These are phyloP conservation scores for Metarhizium rileyi DNA, from an alignment of 2,329 filamentous ascomycete species.

Conservation along the genomic window DNA sequence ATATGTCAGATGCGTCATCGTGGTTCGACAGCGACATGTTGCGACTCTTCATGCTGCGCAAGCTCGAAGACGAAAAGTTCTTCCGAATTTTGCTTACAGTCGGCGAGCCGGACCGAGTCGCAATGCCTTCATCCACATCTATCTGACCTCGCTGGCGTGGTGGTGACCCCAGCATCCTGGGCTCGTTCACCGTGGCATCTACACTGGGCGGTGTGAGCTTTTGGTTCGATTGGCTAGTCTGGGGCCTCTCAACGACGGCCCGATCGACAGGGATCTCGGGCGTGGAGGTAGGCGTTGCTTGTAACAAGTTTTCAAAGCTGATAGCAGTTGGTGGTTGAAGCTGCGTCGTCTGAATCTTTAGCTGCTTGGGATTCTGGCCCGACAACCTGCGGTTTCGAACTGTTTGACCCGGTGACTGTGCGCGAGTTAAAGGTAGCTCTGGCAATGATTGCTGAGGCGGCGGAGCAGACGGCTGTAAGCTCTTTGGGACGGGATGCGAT, in stretches of 20 bases:
- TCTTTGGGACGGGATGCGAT: conserved; percentile 10
- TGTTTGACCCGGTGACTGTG: conserved; percentile 30
- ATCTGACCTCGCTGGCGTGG: conserved; percentile 22
- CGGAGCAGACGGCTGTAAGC: conserved; percentile 26
- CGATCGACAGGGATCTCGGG: conserved; percentile 7
- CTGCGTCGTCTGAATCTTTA: conserved; percentile 73
- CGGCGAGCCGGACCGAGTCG: conserved; percentile 43
- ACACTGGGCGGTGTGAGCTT: conserved; percentile 2
- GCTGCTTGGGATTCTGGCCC: conserved; percentile 66
- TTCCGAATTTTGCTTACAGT: conserved; percentile 44
- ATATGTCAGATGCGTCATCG: conserved; percentile 55
- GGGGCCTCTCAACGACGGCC: conserved; percentile 4
- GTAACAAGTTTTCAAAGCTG: conserved; percentile 3
- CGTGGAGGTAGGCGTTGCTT: conserved; percentile 6
- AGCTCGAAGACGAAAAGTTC: conserved; percentile 60
- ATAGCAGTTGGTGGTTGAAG: conserved; percentile 14
- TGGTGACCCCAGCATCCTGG: conserved; percentile 18
- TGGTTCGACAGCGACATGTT: conserved; percentile 59
- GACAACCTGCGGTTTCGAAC: conserved; percentile 73
- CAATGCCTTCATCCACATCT: conserved; percentile 27
- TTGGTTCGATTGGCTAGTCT: conserved; percentile 1
- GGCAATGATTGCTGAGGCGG: conserved; percentile 40
- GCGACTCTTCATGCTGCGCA: conserved; percentile 62
- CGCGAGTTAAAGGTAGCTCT: conserved; percentile 28
- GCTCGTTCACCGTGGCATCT: conserved; percentile 7